Base-by-base conservation (phyloP, 2,329 filamentous ascomycete genomes). In the Penicillium brasilianum region DNA sequence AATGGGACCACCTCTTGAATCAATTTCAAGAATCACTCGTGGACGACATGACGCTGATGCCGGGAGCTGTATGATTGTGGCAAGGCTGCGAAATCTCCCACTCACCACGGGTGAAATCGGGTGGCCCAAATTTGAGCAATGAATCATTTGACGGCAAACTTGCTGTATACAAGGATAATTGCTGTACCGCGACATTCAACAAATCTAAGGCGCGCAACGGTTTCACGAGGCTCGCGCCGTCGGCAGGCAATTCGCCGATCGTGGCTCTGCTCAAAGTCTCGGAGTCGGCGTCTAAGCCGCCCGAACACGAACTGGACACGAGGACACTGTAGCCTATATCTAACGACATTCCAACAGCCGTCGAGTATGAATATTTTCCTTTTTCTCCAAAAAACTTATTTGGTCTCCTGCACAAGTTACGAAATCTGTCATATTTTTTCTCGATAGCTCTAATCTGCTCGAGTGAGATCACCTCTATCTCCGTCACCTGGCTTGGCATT, bases 1-100 rank as follows among this genome's bases (percentile, higher is more conserved):
- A 74, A 54, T 73, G 72, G 69, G 69, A 73, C 39, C 62, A 65
- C n/a, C 59, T 74, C 4, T 61, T 73, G n/a, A 66, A 68, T n/a
- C 64, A 73, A 14, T 74, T 71, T 13, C 69, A 71, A 30, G 62
- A 55, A 53, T 63, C 66, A 2, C 50, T 69, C 20, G 34, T 62
- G 28, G 66, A 69, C 39, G 67, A 69, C 53, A 57, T 58, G 28
- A 51, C 52, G n/a, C 50, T 59, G n/a, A 46, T 62, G 60, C 34
- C 60, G 3, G 55, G 55, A 34, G 30, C 55, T 30, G 39, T 54
- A 32, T 61, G 39, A 61, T 16, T 8, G 25, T 20, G 18, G 16
- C 4, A 43, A 36, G 37, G 30, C 41, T 18, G 20, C 50, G 39
- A 28, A 25, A 18, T 32, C 14, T 25, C 20, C 18, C 10, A 28